Evolutionary conservation across 75 land plant species (phyloP), one percentile per base, ranked within the genome.

Genomic region (Cryptomeria japonica): DNA sequence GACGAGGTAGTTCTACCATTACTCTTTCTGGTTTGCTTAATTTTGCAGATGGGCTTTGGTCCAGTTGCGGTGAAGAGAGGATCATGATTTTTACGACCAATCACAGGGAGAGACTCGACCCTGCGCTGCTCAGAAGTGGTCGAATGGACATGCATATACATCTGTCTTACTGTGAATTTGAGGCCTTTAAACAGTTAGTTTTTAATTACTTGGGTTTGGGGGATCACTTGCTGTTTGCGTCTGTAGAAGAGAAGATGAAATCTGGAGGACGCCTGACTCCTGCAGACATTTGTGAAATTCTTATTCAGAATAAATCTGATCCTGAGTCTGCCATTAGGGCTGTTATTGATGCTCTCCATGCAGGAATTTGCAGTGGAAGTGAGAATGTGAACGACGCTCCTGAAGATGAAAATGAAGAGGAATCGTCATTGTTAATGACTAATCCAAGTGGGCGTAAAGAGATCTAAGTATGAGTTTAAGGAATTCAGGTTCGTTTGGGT

Each of bases 71-170:
- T 0, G 49, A 47, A 47, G 49, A 47, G 49, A 7, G 49, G 7
- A 47, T 47, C 49, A 47, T 47, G 49, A 47, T 47, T 9, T 47
- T 47, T 47, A 47, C 8, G 49, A 47, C 49, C 49, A 47, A 47
- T 47, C 49, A 47, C 49, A 47, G 6, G 49, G 49, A 47, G 8
- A 6, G 10, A 47, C 49, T 47, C 0, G 49, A 47, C 10, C 49
- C 49, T 47, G 49, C 49, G 15, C 38, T 93, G 83, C 87, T 91
- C 19, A 77, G 94, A 56, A 85, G 90, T 2, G 94, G 94, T 16
- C 75, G 94, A 13, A 93, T 93, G 94, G 94, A 93, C 88, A 90
- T 93, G 90, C 94, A 93, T 84, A 93, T 93, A 39, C 90, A 87
- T 86, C 84, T 93, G 87, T 68, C 88, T 37, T 93, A 90, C 86